Evolutionary conservation across 805 yeast species (phyloP), one percentile per base, ranked within the genome.

Genomic region (Vanderwaltozyma polyspora): DNA sequence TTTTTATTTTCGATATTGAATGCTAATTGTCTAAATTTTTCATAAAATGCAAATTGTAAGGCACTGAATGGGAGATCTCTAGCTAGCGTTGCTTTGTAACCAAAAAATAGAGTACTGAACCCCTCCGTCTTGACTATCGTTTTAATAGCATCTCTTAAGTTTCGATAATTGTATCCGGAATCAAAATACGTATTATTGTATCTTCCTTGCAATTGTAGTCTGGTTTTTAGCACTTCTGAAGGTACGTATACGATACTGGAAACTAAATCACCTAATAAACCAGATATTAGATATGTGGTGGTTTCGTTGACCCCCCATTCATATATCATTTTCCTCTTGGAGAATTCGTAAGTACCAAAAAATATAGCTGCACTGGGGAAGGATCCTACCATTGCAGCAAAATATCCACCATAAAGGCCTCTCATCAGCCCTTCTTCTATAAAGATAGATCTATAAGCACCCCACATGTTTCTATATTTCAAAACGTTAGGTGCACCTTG

Each of bases 1-100:
- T 49, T 41, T 35, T 51, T 52, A 2, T 45, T 45, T 28, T 60
- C 64, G 9, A 64, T 35, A 4, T 39, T 33, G 39, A 63, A 76
- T 1, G 89, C 85, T 47, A 62, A 58, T 7, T 6, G 14, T 48
- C 94, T 67, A 45, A 80, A 79, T 51, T 74, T 72, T 58, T 91
- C 98, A 59, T 91, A 91, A 49, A 91, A 89, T 31, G 97, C 94
- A 63, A 91, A 80, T 55, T 91, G 98, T 34, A 91, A 66, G 1
- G 96, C 97, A 45, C 94, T 81, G 59, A 91, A 91, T 6, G 99
- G 99, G 45, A 91, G 62, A 52, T 91, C 99, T 43, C 99, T 72
- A 15, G 80, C 73, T 40, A 91, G 62, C 0, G 99, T 91, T 19
- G 96, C 97, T 56, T 82, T 86, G 61, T 89, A 91, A 0, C 99